A percentile compares a stretch with the other conserved stretches of the same genome.
These are phyloP conservation scores for Epithemia pelagica DNA, from an alignment of 108 stramenopile species.

Conservation along the genomic window DNA sequence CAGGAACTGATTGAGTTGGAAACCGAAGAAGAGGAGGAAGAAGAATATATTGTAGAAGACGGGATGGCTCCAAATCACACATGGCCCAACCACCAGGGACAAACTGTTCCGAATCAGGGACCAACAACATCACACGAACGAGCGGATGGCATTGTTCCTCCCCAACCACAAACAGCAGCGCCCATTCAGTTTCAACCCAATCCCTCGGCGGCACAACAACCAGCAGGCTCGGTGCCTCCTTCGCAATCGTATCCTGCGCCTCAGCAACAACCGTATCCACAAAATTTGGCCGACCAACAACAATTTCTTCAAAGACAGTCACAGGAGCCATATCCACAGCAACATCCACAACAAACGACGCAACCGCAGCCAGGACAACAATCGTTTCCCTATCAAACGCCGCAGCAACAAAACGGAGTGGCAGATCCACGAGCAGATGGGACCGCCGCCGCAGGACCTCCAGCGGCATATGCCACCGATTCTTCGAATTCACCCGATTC, in stretches of 20 bases:
- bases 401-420: neutral
- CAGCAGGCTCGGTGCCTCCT: too few relatives aligned
- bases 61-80: neutral
- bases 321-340: neutral
- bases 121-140: neutral
- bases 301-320: neutral
- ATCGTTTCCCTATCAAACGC: neutral
- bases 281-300: too few relatives aligned
- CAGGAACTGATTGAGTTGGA: conserved; percentile 1
- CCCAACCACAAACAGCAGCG: neutral
- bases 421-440: neutral
- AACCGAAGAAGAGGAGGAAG: neutral
- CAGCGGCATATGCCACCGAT: neutral
- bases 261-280: neutral
- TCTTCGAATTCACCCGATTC: neutral
- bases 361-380: neutral
- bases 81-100: neutral
- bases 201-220: too few relatives aligned
- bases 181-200: too few relatives aligned
- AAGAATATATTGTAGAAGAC: conserved; percentile 1
- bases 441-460: neutral
- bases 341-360: neutral
- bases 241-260: too few relatives aligned
- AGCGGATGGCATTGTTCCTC: neutral
- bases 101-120: too few relatives aligned